Evolutionary conservation across 2,329 filamentous ascomycete species (phyloP).

Genomic region (Tetracladium maxilliforme): DNA sequence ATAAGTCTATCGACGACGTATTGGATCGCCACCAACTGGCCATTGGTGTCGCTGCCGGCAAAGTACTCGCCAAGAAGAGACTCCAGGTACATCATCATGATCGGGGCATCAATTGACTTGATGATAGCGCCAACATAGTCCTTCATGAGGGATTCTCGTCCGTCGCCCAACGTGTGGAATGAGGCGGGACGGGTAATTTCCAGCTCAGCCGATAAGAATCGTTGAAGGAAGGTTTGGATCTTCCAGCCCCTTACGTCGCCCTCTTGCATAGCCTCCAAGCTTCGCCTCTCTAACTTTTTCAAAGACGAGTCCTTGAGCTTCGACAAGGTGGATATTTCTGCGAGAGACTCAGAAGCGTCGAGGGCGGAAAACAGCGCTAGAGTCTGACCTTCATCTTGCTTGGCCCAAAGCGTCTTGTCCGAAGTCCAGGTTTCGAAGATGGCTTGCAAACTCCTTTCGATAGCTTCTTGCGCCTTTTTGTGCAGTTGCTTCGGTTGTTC

Average conservation of each 20-base stretch:
- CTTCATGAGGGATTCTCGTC: slow-evolving; percentile 14
- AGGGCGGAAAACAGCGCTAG: slow-evolving; percentile 8
- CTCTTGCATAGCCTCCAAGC: no score
- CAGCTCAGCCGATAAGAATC: no score
- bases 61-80: slow-evolving; percentile 19
- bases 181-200: no score
- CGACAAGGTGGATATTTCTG: no score
- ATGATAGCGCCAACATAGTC: slow-evolving; percentile 14
- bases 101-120: slow-evolving; percentile 7
- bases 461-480: not conserved
- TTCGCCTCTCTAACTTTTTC: no score
- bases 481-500: no score
- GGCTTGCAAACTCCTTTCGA: not conserved
- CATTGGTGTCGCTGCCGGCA: slow-evolving; percentile 16
- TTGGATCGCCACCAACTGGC: slow-evolving; percentile 27
- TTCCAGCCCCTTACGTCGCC: no score
- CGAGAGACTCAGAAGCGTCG: slow-evolving; percentile 9
- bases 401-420: not conserved
- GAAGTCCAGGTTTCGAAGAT: not conserved
- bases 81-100: slow-evolving; percentile 21
- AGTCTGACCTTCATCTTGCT: slow-evolving; percentile 4
- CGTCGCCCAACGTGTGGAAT: no score
- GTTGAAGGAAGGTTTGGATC: no score
- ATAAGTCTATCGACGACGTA: slow-evolving; percentile 23
- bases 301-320: no score